Base-by-base conservation (phyloP, 192 early-diverging fungal species). In the Umbelopsis sp. region DNA sequence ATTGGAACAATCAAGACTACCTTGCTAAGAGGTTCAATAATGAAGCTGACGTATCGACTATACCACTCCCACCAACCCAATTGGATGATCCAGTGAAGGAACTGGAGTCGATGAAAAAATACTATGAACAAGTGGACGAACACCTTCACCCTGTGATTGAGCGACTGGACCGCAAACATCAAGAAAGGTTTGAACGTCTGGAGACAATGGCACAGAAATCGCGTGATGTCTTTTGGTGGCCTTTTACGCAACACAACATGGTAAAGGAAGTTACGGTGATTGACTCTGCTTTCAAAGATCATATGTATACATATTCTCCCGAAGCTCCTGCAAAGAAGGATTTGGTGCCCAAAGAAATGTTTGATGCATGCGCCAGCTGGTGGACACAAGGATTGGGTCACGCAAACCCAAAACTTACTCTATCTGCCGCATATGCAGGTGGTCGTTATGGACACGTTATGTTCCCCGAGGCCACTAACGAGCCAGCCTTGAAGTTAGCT, bases 301-400 rank as follows among this genome's bases (percentile, higher is more conserved):
- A 82, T 41, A 87, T 91, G 71, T 82, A 80, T 10, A 85, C 85
- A 1, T 87, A 86, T 81, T 69, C 78, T 25, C 68, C 68, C 24
- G 59, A 71, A 44, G 45, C 51, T 20, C 54, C 69, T 20, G 50
- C 50, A 1, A 56, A 50, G 16, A 24, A 32, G 12, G 65, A 71
- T 43, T 9, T n/a, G 32, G 53, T 52, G n/a, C 65, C 47, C 11
- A 74, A 70, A 68, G 86, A 85, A 44, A 81, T 84, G 78, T 91
- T 90, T 81, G 92, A 94, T 73, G 92, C 81, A 20, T 92, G 89
- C 70, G 91, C 91, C 41, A 85, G 83, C 74, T 94, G 92, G 92
- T 94, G 91, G 92, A 94, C 92, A 20, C 90, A 94, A 74, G 87
- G 85, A 45, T 71, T 94, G 31, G 92, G 91, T 2, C 92, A 94